Percentiles rank a stretch among this genome's conserved stretches.
Evolutionary conservation across 2,329 filamentous ascomycete species (phyloP).

Genomic region (Coniochaeta hoffmannii): DNA sequence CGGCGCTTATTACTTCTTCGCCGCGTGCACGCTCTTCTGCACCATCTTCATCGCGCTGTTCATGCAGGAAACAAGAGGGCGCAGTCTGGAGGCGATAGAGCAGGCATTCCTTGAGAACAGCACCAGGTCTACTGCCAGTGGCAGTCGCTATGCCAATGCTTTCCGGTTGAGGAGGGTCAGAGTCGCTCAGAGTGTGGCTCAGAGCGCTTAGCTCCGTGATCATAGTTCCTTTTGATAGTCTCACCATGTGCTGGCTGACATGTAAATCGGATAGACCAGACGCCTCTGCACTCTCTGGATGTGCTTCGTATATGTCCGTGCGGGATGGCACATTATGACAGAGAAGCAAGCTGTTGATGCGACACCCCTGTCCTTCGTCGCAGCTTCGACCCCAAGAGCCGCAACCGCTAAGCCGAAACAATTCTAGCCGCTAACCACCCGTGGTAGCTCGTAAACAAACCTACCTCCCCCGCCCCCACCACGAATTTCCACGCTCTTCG

Average conservation of each 20-base stretch:
- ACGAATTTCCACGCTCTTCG: conserved; percentile 17
- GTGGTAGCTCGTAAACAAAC: conserved; percentile 12
- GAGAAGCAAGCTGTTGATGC: too few species aligned
- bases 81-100: conserved; percentile 33
- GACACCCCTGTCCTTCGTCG: neutral
- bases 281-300: too few species aligned
- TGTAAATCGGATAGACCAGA: too few species aligned
- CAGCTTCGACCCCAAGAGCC: too few species aligned
- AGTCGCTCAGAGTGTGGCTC: neutral
- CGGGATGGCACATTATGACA: too few species aligned
- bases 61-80: conserved; percentile 36
- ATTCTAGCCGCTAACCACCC: conserved; percentile 5
- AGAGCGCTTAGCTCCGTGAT: neutral
- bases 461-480: neutral
- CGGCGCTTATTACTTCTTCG: conserved; percentile 39
- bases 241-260: too few species aligned
- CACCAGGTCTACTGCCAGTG: neutral
- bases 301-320: too few species aligned
- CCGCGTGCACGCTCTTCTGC: conserved; percentile 27
- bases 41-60: conserved; percentile 26
- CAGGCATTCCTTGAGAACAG: neutral
- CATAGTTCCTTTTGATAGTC: neutral
- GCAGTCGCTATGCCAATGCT: neutral
- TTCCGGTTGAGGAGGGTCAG: neutral
- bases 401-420: neutral